Conservation (phyloP, 805 yeast genomes). For the Candida silvicultrix region DNA sequence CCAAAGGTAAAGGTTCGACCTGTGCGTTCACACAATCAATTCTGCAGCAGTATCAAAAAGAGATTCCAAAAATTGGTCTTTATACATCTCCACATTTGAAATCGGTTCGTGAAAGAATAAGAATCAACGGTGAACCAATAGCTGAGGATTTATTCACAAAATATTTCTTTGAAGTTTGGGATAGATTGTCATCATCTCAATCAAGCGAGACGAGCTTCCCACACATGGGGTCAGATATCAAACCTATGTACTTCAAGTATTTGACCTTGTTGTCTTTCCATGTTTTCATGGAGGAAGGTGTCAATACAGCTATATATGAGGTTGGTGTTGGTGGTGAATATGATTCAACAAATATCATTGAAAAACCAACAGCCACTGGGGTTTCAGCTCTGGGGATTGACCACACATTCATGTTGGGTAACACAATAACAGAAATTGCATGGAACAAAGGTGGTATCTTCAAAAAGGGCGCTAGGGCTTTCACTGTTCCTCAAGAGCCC, state of each 20-base stretch:
- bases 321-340: slow-evolving; percentile 98
- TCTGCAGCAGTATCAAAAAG: slow-evolving; percentile 47
- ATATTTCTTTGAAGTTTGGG: slow-evolving; percentile 95
- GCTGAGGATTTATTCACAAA: slow-evolving; percentile 73
- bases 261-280: slow-evolving; percentile 88
- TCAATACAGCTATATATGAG: slow-evolving; percentile 92
- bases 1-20: slow-evolving; percentile 97
- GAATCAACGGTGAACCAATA: slow-evolving; percentile 82
- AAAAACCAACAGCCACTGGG: slow-evolving; percentile 77
- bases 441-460: slow-evolving; percentile 97
- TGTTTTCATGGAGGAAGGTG: slow-evolving; percentile 79
- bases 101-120: slow-evolving; percentile 85
- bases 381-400: slow-evolving; percentile 86
- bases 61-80: slow-evolving; percentile 69
- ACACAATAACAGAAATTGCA: slow-evolving; percentile 82
- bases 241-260: slow-evolving; percentile 91
- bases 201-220: slow-evolving; percentile 61
- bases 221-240: slow-evolving; percentile 62
- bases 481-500: slow-evolving; percentile 54
- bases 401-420: slow-evolving; percentile 74
- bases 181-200: slow-evolving; percentile 51
- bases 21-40: slow-evolving; percentile 91
- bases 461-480: slow-evolving; percentile 62
- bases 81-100: slow-evolving; percentile 95
- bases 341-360: slow-evolving; percentile 90